Evolutionary conservation across 2,329 filamentous ascomycete species (phyloP), one percentile per base, ranked within the genome.

Genomic region (Hyphodiscus sp.): DNA sequence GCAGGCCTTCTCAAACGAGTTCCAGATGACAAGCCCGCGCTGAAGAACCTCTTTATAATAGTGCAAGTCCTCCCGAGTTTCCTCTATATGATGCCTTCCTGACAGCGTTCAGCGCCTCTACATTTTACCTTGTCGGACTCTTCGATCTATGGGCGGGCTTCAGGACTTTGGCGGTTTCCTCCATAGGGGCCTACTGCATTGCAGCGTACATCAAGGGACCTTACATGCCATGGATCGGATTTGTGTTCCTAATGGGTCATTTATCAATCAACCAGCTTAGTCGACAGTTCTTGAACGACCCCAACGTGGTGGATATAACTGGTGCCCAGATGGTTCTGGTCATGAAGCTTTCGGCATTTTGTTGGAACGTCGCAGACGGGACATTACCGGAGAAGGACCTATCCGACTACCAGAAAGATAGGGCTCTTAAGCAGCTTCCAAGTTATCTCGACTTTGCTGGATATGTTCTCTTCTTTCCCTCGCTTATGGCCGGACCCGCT

Each of bases 221-320:
- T 0, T 89, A 92, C 68, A 99, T 99, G 94, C 94, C 94, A 74
- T 99, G 94, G 94, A 78, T 96, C 48, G 91, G 85, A 55, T 99
- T 99, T 70, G 76, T 89, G 48, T 96, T 95, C 67, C 75, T 96
- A 53, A 97, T 99, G 92, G 86, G 85, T 52, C 92, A 99, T 72
- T 89, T 97, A 86, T 92, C 91, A 45, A 70, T 92, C 64, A 95
- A 83, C 69, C 94, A 99, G 70, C 86, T 99, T 58, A 75, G 82
- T 54, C 87, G 95, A 41, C 90, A 95, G 70, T 80, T 84, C 41
- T 74, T 79, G 41, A 77, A 87, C 62, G 78, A 82, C 57, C 81
- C 88, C 0, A 77, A 80, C 41, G 71, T 74, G 1, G 77, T 96
- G 55, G 94, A 99, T 69, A 91, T 99, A 62, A 96, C 92, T 0